Evolutionary conservation across 495 filamentous ascomycete genomes (phyloP).

Genomic region (Penicillium argentinense): DNA sequence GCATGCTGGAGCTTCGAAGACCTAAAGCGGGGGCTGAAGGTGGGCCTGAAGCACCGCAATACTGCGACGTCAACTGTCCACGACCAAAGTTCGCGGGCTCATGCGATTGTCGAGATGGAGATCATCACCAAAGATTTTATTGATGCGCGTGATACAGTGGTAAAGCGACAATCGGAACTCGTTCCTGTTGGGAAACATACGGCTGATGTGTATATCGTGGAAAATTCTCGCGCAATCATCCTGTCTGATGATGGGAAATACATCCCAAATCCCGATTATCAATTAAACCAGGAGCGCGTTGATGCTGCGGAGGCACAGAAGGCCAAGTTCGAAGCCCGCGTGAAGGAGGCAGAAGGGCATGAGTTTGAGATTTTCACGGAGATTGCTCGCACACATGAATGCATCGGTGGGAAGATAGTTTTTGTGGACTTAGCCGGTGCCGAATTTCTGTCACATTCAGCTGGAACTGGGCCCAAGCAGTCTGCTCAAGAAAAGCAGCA

Average conservation of each 20-base stretch:
- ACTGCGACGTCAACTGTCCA: conserved; percentile 25
- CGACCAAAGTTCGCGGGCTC: conserved; percentile 7
- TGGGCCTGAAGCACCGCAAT: conserved; percentile 12
- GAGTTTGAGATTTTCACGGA: conserved; percentile 5
- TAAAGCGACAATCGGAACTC: not conserved
- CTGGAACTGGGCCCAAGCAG: conserved; percentile 11
- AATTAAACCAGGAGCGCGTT: not conserved
- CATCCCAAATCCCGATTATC: not conserved
- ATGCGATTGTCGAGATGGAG: not conserved
- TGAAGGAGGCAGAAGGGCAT: conserved; percentile 17
- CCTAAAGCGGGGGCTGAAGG: conserved; percentile 7
- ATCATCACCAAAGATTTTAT: not conserved
- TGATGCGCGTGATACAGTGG: not conserved
- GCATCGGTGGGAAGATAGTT: conserved; percentile 26
- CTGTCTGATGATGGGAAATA: not conserved
- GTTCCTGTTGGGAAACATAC: not conserved
- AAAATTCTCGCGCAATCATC: not conserved
- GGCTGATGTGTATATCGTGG: not conserved
- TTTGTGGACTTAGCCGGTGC: conserved; percentile 31
- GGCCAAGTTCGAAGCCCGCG: conserved; percentile 18
- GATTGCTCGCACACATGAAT: conserved; percentile 3
- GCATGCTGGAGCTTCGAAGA: conserved; percentile 28
- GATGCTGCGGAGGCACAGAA: conserved; percentile 26
- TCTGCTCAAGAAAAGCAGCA: conserved; percentile 19
- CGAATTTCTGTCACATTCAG: conserved; percentile 15